These are phyloP conservation scores for Colletotrichum lindemuthianum DNA, from an alignment of 2,329 filamentous ascomycete genomes.

Conservation along the genomic window DNA sequence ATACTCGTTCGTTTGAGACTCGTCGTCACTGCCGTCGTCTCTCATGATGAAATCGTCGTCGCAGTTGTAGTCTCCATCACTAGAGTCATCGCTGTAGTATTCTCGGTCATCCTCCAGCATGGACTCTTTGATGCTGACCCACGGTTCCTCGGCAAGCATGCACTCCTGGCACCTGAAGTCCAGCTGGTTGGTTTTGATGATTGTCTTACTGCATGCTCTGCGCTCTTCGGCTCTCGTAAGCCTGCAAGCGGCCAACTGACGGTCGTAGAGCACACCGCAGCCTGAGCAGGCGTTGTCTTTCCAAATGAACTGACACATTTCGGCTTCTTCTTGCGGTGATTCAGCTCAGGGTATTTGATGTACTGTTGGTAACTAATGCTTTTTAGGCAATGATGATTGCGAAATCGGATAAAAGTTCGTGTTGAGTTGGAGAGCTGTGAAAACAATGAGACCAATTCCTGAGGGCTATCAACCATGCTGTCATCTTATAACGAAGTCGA, in stretches of 20 bases:
- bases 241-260: slow-evolving; percentile 7
- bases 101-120: background rate
- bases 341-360: background rate
- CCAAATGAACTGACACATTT: slow-evolving; percentile 22
- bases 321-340: background rate
- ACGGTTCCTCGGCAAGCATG: background rate
- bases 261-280: slow-evolving; percentile 13
- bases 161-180: background rate
- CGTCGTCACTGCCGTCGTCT: background rate
- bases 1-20: background rate
- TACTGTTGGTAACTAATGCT: background rate
- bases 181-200: background rate
- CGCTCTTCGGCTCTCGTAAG: background rate
- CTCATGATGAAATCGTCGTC: background rate
- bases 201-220: background rate
- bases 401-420: too few species aligned
- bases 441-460: too few species aligned
- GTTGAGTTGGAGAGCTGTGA: too few species aligned
- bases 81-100: background rate
- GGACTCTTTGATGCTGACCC: background rate
- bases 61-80: background rate
- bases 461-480: too few species aligned
- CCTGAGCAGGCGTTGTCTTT: slow-evolving; percentile 9
- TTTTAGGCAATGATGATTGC: background rate
- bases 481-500: too few species aligned